Percentiles rank a stretch among this genome's conserved stretches.
Conservation (phyloP, 1,284 basidiomycete genomes). For the Austroboletus niveus region DNA sequence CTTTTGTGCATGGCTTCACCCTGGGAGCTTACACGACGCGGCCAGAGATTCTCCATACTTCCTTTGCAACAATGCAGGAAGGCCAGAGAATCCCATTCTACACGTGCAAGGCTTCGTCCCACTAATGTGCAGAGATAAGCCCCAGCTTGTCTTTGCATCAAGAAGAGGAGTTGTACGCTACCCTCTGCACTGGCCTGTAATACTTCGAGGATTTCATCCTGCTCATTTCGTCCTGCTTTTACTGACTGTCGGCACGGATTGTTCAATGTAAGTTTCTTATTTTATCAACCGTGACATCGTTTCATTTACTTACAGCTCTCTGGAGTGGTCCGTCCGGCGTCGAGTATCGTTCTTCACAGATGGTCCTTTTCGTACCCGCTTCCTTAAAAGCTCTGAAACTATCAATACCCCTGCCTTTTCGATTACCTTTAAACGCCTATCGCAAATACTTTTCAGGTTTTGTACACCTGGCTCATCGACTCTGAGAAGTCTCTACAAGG, state of each 20-base stretch:
- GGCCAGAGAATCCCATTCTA: constrained; percentile 16
- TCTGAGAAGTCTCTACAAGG: constrained; percentile 5
- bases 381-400: constrained; percentile 1
- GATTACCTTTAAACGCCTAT: background rate
- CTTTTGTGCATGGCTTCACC: constrained; percentile 17
- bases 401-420: background rate
- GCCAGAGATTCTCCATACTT: constrained; percentile 28
- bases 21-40: constrained; percentile 18
- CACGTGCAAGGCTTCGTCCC: constrained; percentile 15
- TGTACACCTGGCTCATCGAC: background rate
- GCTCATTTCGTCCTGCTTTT: background rate
- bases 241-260: background rate
- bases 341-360: background rate
- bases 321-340: background rate
- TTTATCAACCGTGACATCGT: background rate
- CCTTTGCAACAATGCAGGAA: constrained; percentile 23
- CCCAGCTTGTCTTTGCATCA: constrained; percentile 3
- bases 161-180: constrained; percentile 1
- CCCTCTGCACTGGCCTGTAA: too few species aligned
- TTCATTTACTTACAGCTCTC: background rate
- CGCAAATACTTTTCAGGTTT: background rate
- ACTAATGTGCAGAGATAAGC: constrained; percentile 4
- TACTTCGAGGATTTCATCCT: too few species aligned
- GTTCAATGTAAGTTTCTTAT: background rate
- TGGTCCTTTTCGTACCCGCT: background rate